Percentiles rank a stretch among this genome's conserved stretches.
Conservation (phyloP, 139 green algal species). For the Mesotaenium endlicherianum region DNA sequence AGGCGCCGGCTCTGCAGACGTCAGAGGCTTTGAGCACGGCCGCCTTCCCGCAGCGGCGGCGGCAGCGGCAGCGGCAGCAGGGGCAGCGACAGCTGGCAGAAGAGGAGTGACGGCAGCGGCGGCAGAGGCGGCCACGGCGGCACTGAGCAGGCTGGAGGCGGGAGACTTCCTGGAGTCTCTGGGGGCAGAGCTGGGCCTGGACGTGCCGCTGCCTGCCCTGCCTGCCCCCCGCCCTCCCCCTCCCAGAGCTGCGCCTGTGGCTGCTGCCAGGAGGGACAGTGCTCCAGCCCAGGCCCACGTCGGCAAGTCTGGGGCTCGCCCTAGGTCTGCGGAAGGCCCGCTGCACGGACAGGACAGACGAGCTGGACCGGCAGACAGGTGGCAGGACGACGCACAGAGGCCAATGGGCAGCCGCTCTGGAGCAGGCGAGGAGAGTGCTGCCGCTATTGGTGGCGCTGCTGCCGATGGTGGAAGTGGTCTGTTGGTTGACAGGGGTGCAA, state of each 20-base stretch:
- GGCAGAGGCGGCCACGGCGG: conserved; percentile 20
- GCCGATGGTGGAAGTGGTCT: neutral
- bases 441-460: neutral
- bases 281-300: neutral
- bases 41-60: neutral
- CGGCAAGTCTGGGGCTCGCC: neutral
- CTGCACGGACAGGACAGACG: neutral
- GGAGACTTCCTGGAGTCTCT: conserved; percentile 33
- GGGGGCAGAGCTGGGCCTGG: conserved; percentile 36
- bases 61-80: neutral
- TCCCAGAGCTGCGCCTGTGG: neutral
- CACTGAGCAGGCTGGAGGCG: conserved; percentile 32
- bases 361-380: conserved; percentile 3
- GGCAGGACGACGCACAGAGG: neutral
- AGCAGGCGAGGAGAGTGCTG: neutral
- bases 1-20: no score
- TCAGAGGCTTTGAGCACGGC: no score
- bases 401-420: neutral
- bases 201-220: conserved; percentile 2
- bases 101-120: neutral
- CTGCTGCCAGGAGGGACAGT: neutral
- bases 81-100: neutral
- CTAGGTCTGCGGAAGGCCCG: neutral
- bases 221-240: neutral
- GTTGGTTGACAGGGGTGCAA: neutral